Percentiles rank a stretch among this genome's conserved stretches.
These are phyloP conservation scores for Neonothopanus nambi DNA, from an alignment of 1,284 basidiomycete genomes.

Conservation along the genomic window DNA sequence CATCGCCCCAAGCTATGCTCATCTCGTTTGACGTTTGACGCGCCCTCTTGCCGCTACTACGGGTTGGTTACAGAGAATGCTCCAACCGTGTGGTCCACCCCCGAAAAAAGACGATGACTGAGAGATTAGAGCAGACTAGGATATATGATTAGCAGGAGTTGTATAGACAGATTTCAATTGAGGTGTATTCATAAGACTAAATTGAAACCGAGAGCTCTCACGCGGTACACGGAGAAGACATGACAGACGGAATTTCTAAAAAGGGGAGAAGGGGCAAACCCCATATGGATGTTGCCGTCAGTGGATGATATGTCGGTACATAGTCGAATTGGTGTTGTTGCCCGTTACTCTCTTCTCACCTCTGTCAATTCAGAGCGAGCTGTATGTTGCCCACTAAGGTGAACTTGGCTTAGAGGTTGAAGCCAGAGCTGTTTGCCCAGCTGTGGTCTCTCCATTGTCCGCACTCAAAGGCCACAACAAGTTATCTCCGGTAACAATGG, in stretches of 20 bases:
- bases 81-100: slow-evolving; percentile 97
- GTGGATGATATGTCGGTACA: too few relatives aligned
- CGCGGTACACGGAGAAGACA: too few relatives aligned
- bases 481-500: slow-evolving; percentile 7
- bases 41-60: not conserved
- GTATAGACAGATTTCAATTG: not conserved
- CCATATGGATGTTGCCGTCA: too few relatives aligned
- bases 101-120: slow-evolving; percentile 89
- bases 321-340: not conserved
- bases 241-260: too few relatives aligned
- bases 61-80: slow-evolving; percentile 73
- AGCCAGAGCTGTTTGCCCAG: not conserved
- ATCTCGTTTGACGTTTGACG: not conserved
- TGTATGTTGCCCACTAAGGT: not conserved
- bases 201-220: not conserved
- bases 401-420: not conserved
- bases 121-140: slow-evolving; percentile 12
- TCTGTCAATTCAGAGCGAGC: not conserved
- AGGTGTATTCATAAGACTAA: not conserved
- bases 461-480: not conserved
- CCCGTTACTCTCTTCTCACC: not conserved
- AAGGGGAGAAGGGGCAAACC: too few relatives aligned
- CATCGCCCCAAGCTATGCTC: not conserved
- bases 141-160: not conserved
- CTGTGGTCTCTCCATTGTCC: slow-evolving; percentile 5